Evolutionary conservation across 1,284 basidiomycete genomes (phyloP).

Genomic region (Pterula multifida): DNA sequence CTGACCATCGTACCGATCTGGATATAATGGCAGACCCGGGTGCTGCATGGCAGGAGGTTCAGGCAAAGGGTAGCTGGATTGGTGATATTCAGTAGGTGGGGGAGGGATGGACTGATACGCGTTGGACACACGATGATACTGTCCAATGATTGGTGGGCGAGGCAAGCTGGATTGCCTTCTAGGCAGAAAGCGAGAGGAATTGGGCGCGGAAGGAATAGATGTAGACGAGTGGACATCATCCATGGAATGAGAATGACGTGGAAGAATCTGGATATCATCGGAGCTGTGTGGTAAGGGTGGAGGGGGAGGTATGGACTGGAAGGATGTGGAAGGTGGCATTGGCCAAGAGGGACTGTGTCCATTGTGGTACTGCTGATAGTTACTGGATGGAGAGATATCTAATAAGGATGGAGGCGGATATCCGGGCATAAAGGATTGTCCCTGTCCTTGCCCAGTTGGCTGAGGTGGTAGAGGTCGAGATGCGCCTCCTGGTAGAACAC

Average conservation of each 20-base stretch:
- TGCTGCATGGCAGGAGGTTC: slow-evolving; percentile 3
- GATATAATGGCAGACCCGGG: not conserved
- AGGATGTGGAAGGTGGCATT: not conserved
- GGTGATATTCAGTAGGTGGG: slow-evolving; percentile 13
- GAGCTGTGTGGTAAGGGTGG: not conserved
- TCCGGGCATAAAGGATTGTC: not conserved
- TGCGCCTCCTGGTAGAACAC: not conserved
- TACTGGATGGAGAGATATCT: not conserved
- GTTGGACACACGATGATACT: slow-evolving; percentile 11
- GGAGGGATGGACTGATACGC: slow-evolving; percentile 22
- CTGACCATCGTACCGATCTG: not conserved
- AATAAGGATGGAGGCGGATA: not conserved
- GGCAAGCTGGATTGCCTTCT: not conserved
- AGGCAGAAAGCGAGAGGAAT: not conserved
- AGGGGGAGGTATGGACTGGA: not conserved
- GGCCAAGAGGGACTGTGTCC: not conserved
- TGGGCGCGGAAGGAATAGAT: not conserved
- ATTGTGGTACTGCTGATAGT: not conserved
- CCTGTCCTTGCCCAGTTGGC: not conserved
- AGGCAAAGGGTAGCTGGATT: slow-evolving; percentile 6
- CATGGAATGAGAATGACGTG: not conserved
- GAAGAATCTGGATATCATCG: not conserved
- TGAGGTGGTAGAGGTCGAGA: slow-evolving; percentile 1
- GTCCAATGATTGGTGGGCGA: slow-evolving; percentile 16
- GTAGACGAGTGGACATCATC: not conserved